These are phyloP conservation scores for Albizia julibrissin DNA, from an alignment of 306 rosid genomes.

Conservation along the genomic window DNA sequence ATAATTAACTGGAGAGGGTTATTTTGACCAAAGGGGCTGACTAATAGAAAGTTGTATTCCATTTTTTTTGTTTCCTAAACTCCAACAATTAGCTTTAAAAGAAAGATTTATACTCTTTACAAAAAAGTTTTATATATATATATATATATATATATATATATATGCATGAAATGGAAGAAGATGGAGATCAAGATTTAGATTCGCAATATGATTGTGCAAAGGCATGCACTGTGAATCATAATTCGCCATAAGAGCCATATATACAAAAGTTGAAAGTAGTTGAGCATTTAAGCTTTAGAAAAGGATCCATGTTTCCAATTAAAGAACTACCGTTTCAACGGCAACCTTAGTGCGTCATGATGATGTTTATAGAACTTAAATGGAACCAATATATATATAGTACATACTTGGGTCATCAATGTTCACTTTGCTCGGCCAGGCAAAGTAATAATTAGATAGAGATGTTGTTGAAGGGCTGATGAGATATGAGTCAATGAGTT, in stretches of 20 bases:
- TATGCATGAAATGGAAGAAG: background rate
- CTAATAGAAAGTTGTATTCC: no score
- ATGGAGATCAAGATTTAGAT: background rate
- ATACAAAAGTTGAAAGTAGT: background rate
- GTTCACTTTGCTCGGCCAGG: background rate
- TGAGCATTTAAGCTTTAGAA: background rate
- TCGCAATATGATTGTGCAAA: background rate
- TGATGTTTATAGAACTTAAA: background rate
- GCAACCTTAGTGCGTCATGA: background rate
- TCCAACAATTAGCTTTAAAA: no score
- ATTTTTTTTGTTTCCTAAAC: no score
- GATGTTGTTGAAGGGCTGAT: background rate
- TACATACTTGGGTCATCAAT: background rate
- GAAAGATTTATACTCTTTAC: no score
- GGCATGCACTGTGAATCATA: conserved; percentile 4
- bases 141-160: background rate
- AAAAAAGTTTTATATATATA: background rate
- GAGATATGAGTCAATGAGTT: conserved; percentile 10
- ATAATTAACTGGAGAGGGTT: no score
- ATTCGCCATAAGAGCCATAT: background rate
- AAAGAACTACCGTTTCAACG: conserved; percentile 1
- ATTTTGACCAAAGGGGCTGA: no score
- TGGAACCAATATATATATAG: background rate
- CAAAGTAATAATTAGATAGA: background rate
- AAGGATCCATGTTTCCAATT: background rate